Evolutionary conservation across 2,329 filamentous ascomycete genomes (phyloP).

Genomic region (Claviceps sp.): DNA sequence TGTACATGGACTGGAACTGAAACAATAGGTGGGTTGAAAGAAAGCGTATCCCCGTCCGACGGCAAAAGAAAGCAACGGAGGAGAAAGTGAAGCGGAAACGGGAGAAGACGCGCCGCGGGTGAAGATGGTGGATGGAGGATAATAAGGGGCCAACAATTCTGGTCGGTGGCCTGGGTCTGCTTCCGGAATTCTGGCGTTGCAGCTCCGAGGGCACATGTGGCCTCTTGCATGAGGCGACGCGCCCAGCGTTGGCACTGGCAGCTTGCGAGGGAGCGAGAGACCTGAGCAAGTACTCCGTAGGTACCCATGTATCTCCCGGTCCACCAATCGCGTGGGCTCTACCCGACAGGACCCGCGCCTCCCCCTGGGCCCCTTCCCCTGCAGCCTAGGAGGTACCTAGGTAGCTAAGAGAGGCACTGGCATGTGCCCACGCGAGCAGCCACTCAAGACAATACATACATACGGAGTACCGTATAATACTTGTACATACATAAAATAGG

Average conservation of each 20-base stretch:
- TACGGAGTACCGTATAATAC: too few species aligned
- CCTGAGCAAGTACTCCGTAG: too few species aligned
- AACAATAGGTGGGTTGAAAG: constrained; percentile 5
- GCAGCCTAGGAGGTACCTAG: too few species aligned
- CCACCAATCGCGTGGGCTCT: too few species aligned
- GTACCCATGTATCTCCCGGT: too few species aligned
- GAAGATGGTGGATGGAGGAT: constrained; percentile 6
- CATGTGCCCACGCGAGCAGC: too few species aligned
- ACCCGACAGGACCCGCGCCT: too few species aligned
- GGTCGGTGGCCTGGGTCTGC: background rate
- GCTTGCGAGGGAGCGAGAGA: too few species aligned
- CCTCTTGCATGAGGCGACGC: constrained; percentile 1
- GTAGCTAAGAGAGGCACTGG: too few species aligned
- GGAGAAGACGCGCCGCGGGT: constrained; percentile 7
- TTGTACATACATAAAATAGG: too few species aligned
- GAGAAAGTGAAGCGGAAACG: constrained; percentile 7
- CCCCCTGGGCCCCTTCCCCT: too few species aligned
- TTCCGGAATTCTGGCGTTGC: background rate
- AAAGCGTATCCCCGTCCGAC: background rate
- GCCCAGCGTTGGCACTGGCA: background rate
- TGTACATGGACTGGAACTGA: constrained; percentile 1
- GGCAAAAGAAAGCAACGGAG: background rate
- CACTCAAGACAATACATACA: too few species aligned
- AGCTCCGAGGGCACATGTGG: constrained; percentile 2
- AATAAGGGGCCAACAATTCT: constrained; percentile 2